Evolutionary conservation across 148 eudicot species (phyloP).

Genomic region (Euryodendron excelsum): DNA sequence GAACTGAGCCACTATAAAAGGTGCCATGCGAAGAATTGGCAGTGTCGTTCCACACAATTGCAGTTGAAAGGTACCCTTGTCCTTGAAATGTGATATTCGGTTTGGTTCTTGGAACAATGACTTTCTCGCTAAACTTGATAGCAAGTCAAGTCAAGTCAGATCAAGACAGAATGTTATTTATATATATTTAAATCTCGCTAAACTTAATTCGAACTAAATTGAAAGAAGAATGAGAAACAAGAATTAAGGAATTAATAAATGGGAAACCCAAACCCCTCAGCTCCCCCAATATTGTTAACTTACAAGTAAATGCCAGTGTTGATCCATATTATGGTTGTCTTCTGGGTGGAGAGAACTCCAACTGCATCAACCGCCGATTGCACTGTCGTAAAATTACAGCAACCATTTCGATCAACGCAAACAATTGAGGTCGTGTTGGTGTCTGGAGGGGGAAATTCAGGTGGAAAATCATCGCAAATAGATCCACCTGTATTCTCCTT

Average conservation of each 20-base stretch:
- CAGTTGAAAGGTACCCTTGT: conserved; percentile 77
- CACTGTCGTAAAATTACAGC: conserved; percentile 81
- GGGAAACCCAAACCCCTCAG: too few relatives aligned
- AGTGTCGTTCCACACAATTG: conserved; percentile 88
- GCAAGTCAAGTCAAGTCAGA: too few relatives aligned
- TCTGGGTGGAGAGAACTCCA: conserved; percentile 49
- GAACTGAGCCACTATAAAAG: conserved; percentile 74
- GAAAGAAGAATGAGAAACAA: too few relatives aligned
- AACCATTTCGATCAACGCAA: conserved; percentile 88
- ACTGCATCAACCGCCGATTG: conserved; percentile 82
- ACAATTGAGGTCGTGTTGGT: conserved; percentile 51
- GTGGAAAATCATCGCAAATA: conserved; percentile 72
- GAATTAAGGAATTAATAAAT: too few relatives aligned
- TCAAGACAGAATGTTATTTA: too few relatives aligned
- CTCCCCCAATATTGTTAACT: too few relatives aligned
- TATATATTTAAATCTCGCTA: too few relatives aligned
- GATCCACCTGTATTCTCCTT: conserved; percentile 8
- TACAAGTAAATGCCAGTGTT: conserved; percentile 77
- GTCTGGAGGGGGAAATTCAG: conserved; percentile 66
- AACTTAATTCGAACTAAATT: too few relatives aligned
- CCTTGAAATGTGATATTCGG: conserved; percentile 95
- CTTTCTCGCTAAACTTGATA: conserved; percentile 56
- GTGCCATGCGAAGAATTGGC: conserved; percentile 88
- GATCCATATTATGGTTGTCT: conserved; percentile 70
- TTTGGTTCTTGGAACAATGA: conserved; percentile 59